Percentiles rank a stretch among this genome's conserved stretches.
Evolutionary conservation across 495 filamentous ascomycete species (phyloP).

Genomic region (Niebla homalea): DNA sequence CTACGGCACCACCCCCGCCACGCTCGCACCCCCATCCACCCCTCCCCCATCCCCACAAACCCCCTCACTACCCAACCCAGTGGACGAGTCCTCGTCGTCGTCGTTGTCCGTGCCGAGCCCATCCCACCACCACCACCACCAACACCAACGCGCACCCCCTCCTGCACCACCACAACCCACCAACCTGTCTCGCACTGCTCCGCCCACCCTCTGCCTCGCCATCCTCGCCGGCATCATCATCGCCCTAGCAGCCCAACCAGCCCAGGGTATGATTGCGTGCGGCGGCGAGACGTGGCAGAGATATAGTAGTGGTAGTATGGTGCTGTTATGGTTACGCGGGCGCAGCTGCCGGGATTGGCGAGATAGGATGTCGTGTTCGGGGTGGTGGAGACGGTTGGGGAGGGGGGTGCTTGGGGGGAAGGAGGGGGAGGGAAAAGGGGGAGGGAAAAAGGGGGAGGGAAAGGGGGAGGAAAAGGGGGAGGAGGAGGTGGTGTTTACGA

Average conservation of each 20-base stretch:
- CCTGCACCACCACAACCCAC: too few species aligned
- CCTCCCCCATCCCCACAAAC: conserved; percentile 19
- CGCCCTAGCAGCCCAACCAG: conserved; percentile 21
- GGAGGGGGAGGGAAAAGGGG: background rate
- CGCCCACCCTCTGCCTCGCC: conserved; percentile 24
- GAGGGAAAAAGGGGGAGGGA: background rate
- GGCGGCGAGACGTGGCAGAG: conserved; percentile 45
- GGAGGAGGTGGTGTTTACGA: background rate
- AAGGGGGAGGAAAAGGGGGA: background rate
- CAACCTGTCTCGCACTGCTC: background rate
- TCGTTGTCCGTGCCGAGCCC: too few species aligned
- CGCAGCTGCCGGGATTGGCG: conserved; percentile 22
- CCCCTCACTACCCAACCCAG: conserved; percentile 8
- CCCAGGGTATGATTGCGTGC: conserved; percentile 33
- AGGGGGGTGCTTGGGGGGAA: conserved; percentile 7
- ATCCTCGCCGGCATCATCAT: conserved; percentile 19
- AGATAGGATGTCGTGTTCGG: conserved; percentile 16
- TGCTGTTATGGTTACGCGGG: conserved; percentile 33
- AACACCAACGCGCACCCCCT: too few species aligned
- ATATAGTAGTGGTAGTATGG: conserved; percentile 42
- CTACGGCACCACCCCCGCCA: conserved; percentile 41
- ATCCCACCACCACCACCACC: too few species aligned
- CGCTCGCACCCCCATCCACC: conserved; percentile 33
- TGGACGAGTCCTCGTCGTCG: too few species aligned
- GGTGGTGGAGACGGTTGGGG: conserved; percentile 23